Evolutionary conservation across 2,329 filamentous ascomycete species (phyloP), one percentile per base, ranked within the genome.

Genomic region (Trichoderma gracile): DNA sequence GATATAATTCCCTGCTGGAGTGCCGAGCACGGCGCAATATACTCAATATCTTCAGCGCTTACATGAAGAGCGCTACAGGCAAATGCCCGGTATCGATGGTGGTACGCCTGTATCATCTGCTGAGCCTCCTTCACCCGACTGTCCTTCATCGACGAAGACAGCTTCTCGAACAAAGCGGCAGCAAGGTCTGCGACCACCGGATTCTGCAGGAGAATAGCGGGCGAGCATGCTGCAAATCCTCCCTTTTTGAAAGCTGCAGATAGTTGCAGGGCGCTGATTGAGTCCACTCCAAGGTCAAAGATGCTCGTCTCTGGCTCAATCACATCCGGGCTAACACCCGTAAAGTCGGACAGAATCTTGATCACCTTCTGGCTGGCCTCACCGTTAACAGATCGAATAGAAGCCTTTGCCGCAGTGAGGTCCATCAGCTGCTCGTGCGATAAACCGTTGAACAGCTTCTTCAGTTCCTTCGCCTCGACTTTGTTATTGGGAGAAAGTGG

Each of bases 401-500:
- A 15, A 23, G 59, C 50, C 6, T 57, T 68, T 63, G 76, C 67
- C 33, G 75, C 71, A 1, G 81, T 81, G 4, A 91, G 76, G 1
- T 76, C 76, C 67, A 91, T 86, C 21, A 96, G 77, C 9, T 88
- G 79, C 40, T 86, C 84, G 0, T 84, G 77, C 0, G 84, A 81
- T 3, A 94, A 73, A 0, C 79, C 77, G 10, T 83, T 76, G 71
- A 94, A 97, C 1, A 96, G 76, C 0, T 77, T 75, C 64, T 84
- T 88, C 3, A 97, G 77, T 42, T 82, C 80, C 71, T 90, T 94
- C 7, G 83, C 81, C 70, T 97, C 93, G 0, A 90, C 89, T 73
- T 97, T 97, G 76, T 97, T 97, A 74, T 97, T 97, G 7, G 90
- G 80, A 1, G 92, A 96, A 0, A 97, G 80, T 0, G 93, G 93